A percentile compares a stretch with the other conserved stretches of the same genome.
Conservation (phyloP, 1,284 basidiomycete species). For the Takashimella tepidaria region DNA sequence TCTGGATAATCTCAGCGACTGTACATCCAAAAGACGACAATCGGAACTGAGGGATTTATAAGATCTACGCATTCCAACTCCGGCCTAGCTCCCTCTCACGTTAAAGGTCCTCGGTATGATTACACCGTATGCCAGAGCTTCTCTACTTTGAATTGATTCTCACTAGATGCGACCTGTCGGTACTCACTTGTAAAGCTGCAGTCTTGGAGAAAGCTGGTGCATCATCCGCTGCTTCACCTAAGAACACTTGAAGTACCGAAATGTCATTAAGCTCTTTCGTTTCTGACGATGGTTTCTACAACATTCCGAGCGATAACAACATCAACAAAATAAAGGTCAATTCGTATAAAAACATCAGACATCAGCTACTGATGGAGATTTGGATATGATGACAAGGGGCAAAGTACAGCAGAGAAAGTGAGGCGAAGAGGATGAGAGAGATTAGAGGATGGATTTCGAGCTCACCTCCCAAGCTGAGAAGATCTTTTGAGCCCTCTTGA, state of each 20-base stretch:
- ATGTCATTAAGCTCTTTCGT: constrained; percentile 47
- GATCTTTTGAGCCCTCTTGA: constrained; percentile 61
- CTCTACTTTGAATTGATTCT: no score
- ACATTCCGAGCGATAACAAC: constrained; percentile 49
- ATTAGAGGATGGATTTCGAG: constrained; percentile 8
- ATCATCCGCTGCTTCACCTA: constrained; percentile 77
- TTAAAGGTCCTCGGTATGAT: no score
- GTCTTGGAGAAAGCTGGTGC: constrained; percentile 79
- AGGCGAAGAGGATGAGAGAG: constrained; percentile 6
- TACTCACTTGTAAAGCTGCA: constrained; percentile 77
- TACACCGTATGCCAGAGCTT: not conserved
- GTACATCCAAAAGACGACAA: not conserved
- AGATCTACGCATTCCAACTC: not conserved
- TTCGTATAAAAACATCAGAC: not conserved
- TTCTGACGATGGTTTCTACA: constrained; percentile 68
- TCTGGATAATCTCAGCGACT: constrained; percentile 55
- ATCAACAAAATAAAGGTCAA: not conserved
- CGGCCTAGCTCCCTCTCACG: no score
- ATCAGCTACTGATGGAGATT: constrained; percentile 5
- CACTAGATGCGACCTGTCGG: no score
- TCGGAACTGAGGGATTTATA: not conserved
- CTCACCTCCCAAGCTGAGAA: constrained; percentile 71
- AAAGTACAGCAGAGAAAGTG: no score
- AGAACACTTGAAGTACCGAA: constrained; percentile 68
- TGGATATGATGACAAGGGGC: no score